A percentile compares a stretch with the other conserved stretches of the same genome.
These are phyloP conservation scores for Fusarium mundagurra DNA, from an alignment of 2,329 filamentous ascomycete species.

Conservation along the genomic window DNA sequence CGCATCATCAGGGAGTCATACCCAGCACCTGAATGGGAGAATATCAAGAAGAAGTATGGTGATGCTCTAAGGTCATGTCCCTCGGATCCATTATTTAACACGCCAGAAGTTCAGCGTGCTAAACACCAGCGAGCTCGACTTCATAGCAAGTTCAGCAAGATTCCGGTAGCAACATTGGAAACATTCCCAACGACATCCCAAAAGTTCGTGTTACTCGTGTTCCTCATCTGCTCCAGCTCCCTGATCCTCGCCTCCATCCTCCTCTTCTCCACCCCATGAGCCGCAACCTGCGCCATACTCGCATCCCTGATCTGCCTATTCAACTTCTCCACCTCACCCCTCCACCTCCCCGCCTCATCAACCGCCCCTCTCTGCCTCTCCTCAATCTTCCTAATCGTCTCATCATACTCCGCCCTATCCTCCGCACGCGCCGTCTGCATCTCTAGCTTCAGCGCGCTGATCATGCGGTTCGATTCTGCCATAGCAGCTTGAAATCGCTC, in stretches of 20 bases:
- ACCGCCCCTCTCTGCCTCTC: background rate
- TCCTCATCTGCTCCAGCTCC: background rate
- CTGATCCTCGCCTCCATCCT: background rate
- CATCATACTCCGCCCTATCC: background rate
- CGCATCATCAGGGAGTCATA: background rate
- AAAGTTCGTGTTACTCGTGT: background rate
- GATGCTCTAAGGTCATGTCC: background rate
- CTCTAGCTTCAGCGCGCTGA: background rate
- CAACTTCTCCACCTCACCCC: background rate
- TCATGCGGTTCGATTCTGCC: background rate
- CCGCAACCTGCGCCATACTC: background rate
- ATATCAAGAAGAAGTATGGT: background rate
- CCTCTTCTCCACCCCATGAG: background rate
- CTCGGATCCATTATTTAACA: background rate
- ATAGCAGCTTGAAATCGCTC: slow-evolving; percentile 1
- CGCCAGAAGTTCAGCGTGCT: background rate
- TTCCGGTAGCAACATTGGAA: background rate
- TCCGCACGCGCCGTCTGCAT: background rate
- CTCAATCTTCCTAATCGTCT: background rate
- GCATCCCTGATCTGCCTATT: background rate
- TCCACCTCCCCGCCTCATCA: background rate
- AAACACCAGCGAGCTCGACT: background rate
- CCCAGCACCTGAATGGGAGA: background rate
- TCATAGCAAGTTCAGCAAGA: background rate
- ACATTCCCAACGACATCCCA: background rate